Base-by-base conservation (phyloP, 2,329 filamentous ascomycete genomes). In the Grosmannia penicillata region DNA sequence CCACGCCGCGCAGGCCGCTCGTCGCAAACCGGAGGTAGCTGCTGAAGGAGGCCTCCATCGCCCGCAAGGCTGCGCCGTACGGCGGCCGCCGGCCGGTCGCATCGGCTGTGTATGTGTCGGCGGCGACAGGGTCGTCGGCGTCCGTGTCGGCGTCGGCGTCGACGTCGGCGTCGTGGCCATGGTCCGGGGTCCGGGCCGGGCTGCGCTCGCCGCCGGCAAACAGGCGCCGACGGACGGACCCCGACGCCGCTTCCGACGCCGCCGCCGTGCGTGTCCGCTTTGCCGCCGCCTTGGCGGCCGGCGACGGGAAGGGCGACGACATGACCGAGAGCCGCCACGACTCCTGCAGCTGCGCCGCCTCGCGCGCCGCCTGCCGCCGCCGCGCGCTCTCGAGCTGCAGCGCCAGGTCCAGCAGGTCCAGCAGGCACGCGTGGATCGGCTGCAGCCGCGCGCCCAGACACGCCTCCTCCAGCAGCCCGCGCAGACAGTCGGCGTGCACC, bases 381-480 rank as follows among this genome's bases (percentile, higher is more conserved):
- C 75, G 70, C 2, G 72, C 60, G 46, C 82, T 73, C 22, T 79
- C 72, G 23, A 93, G 73, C 40, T 68, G 63, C 32, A 89, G 72
- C 3, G 75, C 74, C 11, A 93, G 60, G 51, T 94, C 82, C 2
- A 95, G 66, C 3, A 91, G 59, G 33, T 78, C 74, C n/a, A 89
- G 63, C 15, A 93, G 70, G 13, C 75, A 75, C 41, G 82, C 72
- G 39, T 75, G 69, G 26, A 95, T 81, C 0, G 81, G 78, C 14
- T 67, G 65, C 4, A 94, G 59, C 38, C 77, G 78, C 14, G 65
- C 59, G 0, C 78, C 75, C 0, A 93, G 68, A 19, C 91, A 70
- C 9, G 81, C 74, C 45, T 84, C 76, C 24, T 75, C 70, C 40
- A 77, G 62, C 10, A 91, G 59, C 2, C 67, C 67, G 32, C 64